A percentile compares a stretch with the other conserved stretches of the same genome.
Evolutionary conservation across 192 early-diverging fungal genomes (phyloP).

Genomic region (Haplosporangium gracile): DNA sequence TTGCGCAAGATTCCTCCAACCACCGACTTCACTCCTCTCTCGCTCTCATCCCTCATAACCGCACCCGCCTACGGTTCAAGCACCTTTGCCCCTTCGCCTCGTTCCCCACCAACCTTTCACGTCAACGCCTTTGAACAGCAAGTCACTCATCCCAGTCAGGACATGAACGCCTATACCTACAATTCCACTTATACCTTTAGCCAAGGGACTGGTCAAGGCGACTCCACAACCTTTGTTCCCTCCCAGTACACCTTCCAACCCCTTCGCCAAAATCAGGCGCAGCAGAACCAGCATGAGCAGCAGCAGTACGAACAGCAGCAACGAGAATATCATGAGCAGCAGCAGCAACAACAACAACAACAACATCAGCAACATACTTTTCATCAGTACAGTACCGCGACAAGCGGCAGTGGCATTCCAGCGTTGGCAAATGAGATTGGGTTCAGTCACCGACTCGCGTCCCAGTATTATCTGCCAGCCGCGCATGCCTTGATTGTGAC

Average conservation of each 20-base stretch:
- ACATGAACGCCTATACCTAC: background rate
- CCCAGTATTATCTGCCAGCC: constrained; percentile 30
- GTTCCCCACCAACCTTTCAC: constrained; percentile 7
- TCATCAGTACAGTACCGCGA: constrained; percentile 29
- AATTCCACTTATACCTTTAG: background rate
- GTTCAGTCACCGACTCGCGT: constrained; percentile 21
- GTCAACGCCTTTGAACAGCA: background rate
- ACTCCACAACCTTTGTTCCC: background rate
- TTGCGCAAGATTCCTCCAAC: constrained; percentile 12
- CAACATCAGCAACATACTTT: constrained; percentile 16
- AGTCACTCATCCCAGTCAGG: too few relatives aligned
- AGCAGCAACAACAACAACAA: constrained; percentile 11
- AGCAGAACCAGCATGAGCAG: constrained; percentile 3
- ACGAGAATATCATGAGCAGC: constrained; percentile 2
- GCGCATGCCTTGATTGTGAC: constrained; percentile 6
- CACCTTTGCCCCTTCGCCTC: background rate
- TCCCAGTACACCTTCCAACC: constrained; percentile 11
- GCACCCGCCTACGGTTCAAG: constrained; percentile 9
- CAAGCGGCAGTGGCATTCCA: constrained; percentile 21
- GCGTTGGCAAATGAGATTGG: background rate
- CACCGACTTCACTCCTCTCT: constrained; percentile 19
- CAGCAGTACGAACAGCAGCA: background rate
- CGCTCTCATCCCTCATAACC: constrained; percentile 13
- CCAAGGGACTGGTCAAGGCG: background rate
- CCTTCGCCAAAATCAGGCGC: background rate